Percentiles rank a stretch among this genome's conserved stretches.
Conservation (phyloP, 2,329 filamentous ascomycete genomes). For the Phialophora verrucosa region DNA sequence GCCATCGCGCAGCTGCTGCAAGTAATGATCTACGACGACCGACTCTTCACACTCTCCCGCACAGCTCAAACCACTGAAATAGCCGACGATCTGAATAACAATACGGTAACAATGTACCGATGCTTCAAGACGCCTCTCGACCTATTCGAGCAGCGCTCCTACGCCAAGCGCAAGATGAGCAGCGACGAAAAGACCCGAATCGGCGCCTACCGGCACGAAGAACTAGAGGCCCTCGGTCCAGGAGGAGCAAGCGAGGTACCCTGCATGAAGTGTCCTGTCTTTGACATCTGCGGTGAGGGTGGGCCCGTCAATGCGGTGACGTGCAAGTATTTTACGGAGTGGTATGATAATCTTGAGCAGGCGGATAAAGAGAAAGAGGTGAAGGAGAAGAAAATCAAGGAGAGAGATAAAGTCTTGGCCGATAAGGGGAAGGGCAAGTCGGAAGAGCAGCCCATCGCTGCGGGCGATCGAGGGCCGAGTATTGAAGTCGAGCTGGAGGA, state of each 20-base stretch:
- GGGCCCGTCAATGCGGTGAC: constrained; percentile 88
- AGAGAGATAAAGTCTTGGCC: constrained; percentile 2
- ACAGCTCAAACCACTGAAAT: constrained; percentile 27
- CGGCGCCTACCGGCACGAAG: constrained; percentile 39
- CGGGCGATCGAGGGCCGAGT: constrained; percentile 15
- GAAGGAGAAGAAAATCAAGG: constrained; percentile 21
- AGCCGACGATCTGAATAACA: constrained; percentile 25
- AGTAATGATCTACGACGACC: constrained; percentile 85
- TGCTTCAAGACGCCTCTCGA: constrained; percentile 50
- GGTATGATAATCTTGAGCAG: constrained; percentile 62
- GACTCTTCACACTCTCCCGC: constrained; percentile 64
- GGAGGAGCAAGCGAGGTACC: constrained; percentile 88
- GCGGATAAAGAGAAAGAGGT: constrained; percentile 29
- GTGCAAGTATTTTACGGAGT: constrained; percentile 89
- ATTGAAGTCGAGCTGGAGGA: constrained; percentile 27
- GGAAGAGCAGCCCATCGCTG: background rate
- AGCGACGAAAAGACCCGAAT: constrained; percentile 39
- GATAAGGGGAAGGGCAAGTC: constrained; percentile 13
- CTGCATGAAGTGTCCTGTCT: constrained; percentile 90
- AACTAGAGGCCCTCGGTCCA: constrained; percentile 51
- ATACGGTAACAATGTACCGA: constrained; percentile 50
- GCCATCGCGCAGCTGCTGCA: constrained; percentile 87
- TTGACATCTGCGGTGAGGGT: constrained; percentile 87
- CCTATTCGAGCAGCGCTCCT: constrained; percentile 38
- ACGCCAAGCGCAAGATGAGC: constrained; percentile 32